Evolutionary conservation across 768 basidiomycete species (phyloP), one percentile per base, ranked within the genome.

Genomic region (Tulasnella calospora): DNA sequence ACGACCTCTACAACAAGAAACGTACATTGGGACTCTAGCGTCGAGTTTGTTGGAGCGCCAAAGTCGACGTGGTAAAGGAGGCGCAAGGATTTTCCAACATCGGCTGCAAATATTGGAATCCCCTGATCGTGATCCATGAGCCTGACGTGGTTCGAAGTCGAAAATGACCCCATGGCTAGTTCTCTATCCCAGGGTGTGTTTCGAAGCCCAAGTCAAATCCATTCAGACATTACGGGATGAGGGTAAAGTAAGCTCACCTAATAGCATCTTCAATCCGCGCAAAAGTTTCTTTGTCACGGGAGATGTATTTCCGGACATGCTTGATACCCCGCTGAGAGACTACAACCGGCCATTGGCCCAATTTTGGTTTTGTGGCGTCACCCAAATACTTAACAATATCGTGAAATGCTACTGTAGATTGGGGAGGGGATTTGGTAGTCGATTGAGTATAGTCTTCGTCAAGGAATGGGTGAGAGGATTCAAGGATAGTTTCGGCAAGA

Each of bases 81-180:
- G 17, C 89, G 84, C 38, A 86, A 82, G 79, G 90, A 88, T 0
- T 85, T 81, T 13, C 88, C 88, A 86, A 92, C 89, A 82, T 91
- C 92, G 0, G 92, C 92, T 82, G 92, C 91, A 74, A 87, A 92
- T 15, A 92, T 87, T 0, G 91, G 89, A 4, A 92, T 83, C 0
- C 87, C 87, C 17, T 83, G 82, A n/a, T 51, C 23, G 51, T 51
- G 51, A 15, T 85, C 83, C 30, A 85, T 89, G 17, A 92, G 84
- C 13, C 87, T 84, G 82, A 91, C 90, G 80, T 92, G 91, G 79
- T 92, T 92, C 76, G 91, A 89, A 19, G 86, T 85, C 0, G 91
- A 92, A 81, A 92, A 92, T 76, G 90, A 88, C 0, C 92, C 92
- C 3, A 88, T 87, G 0, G 92, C 92, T 13, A 93, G 86, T 79